These are phyloP conservation scores for Orbilia oligospora DNA, from an alignment of 2,329 filamentous ascomycete genomes.

Conservation along the genomic window DNA sequence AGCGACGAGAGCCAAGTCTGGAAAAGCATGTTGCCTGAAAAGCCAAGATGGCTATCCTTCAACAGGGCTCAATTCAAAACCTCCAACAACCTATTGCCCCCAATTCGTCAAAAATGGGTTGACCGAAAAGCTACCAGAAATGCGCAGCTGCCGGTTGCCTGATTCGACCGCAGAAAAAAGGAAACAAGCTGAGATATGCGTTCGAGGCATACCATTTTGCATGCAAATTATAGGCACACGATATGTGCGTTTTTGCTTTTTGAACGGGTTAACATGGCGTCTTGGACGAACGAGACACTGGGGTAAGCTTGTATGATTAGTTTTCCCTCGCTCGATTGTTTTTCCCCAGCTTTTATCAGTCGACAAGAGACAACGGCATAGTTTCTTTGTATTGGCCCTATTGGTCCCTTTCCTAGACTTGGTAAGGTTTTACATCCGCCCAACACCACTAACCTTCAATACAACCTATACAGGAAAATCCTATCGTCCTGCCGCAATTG, in stretches of 20 bases:
- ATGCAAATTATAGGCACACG: constrained; percentile 38
- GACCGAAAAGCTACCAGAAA: constrained; percentile 22
- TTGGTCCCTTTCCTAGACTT: constrained; percentile 27
- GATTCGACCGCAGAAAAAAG: constrained; percentile 34
- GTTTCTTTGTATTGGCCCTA: constrained; percentile 27
- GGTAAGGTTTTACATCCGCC: constrained; percentile 49
- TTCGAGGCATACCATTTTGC: constrained; percentile 19
- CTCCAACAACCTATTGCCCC: constrained; percentile 39
- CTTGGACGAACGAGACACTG: constrained; percentile 24
- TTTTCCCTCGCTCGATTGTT: constrained; percentile 14
- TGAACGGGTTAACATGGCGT: constrained; percentile 1
- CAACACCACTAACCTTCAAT: constrained; percentile 27
- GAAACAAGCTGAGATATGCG: constrained; percentile 39
- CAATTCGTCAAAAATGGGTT: constrained; percentile 17
- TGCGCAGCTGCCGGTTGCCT: constrained; percentile 47
- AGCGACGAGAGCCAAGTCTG: constrained; percentile 52
- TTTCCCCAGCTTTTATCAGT: constrained; percentile 44
- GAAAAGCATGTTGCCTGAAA: constrained; percentile 61
- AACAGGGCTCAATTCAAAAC: constrained; percentile 21
- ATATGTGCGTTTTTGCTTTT: constrained; percentile 38
- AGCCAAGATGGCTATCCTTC: constrained; percentile 56
- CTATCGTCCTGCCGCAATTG: constrained; percentile 61
- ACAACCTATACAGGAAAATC: constrained; percentile 43
- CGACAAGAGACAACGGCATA: constrained; percentile 33
- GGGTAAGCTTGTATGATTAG: constrained; percentile 20